Evolutionary conservation across 176 grass and related monocot genomes (phyloP).

Genomic region (Saccharum spontaneum): DNA sequence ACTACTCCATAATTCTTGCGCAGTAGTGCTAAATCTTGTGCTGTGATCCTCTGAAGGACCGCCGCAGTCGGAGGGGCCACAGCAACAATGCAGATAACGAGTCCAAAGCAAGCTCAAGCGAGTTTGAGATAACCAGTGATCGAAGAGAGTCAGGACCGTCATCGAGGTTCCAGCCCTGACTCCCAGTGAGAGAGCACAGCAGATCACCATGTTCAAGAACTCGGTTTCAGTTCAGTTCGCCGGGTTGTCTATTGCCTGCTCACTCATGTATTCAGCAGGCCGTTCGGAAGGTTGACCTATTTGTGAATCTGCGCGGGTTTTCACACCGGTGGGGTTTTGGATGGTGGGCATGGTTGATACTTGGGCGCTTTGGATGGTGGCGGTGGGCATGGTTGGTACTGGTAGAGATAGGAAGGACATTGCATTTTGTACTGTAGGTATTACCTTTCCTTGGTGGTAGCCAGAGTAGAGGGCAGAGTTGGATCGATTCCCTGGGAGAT

Average conservation of each 20-base stretch:
- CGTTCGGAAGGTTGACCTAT: background rate
- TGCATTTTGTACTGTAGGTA: slow-evolving; percentile 22
- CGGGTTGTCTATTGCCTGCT: background rate
- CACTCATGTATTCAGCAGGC: background rate
- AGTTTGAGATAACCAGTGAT: slow-evolving; percentile 37
- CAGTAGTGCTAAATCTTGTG: background rate
- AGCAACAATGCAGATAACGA: slow-evolving; percentile 23
- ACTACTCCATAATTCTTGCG: background rate
- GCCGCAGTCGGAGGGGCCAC: slow-evolving; percentile 32
- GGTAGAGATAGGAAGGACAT: slow-evolving; percentile 37
- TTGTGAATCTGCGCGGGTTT: background rate
- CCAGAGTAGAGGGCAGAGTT: background rate
- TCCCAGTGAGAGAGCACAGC: slow-evolving; percentile 2
- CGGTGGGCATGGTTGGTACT: background rate
- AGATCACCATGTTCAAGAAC: background rate
- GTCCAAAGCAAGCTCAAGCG: slow-evolving; percentile 29
- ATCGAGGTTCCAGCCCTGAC: slow-evolving; percentile 1
- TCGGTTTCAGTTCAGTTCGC: background rate
- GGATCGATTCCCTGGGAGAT: background rate
- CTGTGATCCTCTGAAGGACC: slow-evolving; percentile 40
- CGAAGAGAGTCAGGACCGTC: slow-evolving; percentile 19
- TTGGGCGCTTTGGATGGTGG: background rate
- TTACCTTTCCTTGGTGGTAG: slow-evolving; percentile 31
- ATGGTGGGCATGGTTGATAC: background rate
- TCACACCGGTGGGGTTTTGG: background rate